These are phyloP conservation scores for Fusarium nurragi DNA, from an alignment of 2,329 filamentous ascomycete genomes.

Conservation along the genomic window DNA sequence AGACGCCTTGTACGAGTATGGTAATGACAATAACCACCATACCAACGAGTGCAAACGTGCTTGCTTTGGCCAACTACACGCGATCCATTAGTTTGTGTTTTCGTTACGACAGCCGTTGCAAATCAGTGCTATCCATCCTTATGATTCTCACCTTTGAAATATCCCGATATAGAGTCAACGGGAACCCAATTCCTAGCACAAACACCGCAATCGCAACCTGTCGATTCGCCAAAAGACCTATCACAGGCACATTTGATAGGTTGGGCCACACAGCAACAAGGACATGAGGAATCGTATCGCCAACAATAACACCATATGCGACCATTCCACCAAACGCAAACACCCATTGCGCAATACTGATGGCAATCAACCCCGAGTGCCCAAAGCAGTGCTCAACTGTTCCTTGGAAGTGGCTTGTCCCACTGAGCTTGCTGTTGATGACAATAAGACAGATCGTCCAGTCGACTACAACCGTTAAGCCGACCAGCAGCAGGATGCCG, in stretches of 20 bases:
- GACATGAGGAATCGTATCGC: constrained; percentile 94
- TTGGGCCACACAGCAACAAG: constrained; percentile 83
- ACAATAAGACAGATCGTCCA: constrained; percentile 99
- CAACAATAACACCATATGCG: constrained; percentile 96
- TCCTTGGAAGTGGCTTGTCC: constrained; percentile 91
- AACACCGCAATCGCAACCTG: constrained; percentile 89
- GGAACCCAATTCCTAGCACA: constrained; percentile 85
- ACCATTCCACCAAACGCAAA: constrained; percentile 99
- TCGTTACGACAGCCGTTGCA: background rate
- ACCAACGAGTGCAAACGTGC: constrained; percentile 88
- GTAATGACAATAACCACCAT: constrained; percentile 92
- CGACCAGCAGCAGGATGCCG: constrained; percentile 80
- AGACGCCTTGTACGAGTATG: constrained; percentile 82
- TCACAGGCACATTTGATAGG: constrained; percentile 74
- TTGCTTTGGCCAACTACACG: constrained; percentile 88
- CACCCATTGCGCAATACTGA: constrained; percentile 90
- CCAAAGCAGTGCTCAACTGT: constrained; percentile 98
- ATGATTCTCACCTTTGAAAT: constrained; percentile 82
- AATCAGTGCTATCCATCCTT: background rate
- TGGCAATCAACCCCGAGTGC: constrained; percentile 84
- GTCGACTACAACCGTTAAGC: constrained; percentile 85
- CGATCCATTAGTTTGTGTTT: constrained; percentile 19
- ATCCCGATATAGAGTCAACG: constrained; percentile 91
- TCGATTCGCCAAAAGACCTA: constrained; percentile 85
- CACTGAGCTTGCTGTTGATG: constrained; percentile 95